Percentiles rank a stretch among this genome's conserved stretches.
These are phyloP conservation scores for Akebia trifoliata DNA, from an alignment of 164 flowering plant species.

Conservation along the genomic window DNA sequence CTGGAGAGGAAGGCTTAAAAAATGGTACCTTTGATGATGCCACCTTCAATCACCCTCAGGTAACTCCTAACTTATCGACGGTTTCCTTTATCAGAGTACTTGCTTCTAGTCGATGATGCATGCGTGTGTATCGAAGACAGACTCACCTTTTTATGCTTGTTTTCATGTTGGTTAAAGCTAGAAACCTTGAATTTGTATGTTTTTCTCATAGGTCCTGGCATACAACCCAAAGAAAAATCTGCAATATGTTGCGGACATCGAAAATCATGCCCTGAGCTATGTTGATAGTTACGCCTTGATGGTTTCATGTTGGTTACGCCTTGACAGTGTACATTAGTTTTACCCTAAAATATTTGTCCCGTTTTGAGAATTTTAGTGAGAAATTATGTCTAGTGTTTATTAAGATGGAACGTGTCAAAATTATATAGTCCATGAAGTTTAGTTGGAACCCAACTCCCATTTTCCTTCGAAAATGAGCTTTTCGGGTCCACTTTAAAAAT, in stretches of 20 bases:
- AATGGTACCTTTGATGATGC: conserved; percentile 90
- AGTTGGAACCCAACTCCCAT: no score
- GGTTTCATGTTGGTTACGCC: neutral
- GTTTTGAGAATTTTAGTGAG: no score
- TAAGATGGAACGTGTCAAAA: no score
- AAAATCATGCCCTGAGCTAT: conserved; percentile 96
- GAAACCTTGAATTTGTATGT: neutral
- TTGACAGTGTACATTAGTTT: no score
- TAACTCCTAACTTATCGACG: conserved; percentile 17
- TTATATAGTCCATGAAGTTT: no score
- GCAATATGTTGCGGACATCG: conserved; percentile 94
- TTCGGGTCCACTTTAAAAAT: no score
- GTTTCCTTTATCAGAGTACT: neutral
- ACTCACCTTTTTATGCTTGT: neutral
- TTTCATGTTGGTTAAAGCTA: neutral
- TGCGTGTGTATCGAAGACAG: neutral
- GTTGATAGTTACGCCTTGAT: neutral
- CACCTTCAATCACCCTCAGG: conserved; percentile 90
- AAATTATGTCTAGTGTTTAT: no score
- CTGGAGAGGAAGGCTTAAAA: conserved; percentile 76
- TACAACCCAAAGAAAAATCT: conserved; percentile 86
- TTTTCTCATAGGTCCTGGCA: conserved; percentile 63
- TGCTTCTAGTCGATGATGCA: conserved; percentile 6
- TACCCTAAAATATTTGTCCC: no score
- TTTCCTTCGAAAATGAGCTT: no score